These are phyloP conservation scores for Tripidium arundinaceum DNA, from an alignment of 202 grass and related monocot genomes.

Conservation along the genomic window DNA sequence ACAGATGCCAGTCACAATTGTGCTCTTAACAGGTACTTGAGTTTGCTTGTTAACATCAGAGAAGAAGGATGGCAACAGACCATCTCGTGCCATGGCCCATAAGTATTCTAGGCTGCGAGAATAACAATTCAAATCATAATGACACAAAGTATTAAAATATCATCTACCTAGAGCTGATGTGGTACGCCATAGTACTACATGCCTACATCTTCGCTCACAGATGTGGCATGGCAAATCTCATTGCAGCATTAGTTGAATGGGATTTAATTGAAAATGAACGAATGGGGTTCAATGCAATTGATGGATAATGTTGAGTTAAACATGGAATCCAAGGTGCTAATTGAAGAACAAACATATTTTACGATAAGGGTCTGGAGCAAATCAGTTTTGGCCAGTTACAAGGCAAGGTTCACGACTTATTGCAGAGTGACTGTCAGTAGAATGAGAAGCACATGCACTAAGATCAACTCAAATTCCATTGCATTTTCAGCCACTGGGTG, in stretches of 20 bases:
- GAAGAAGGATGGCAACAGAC: conserved; percentile 87
- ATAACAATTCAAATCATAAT: conserved; percentile 5
- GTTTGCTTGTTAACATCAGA: conserved; percentile 72
- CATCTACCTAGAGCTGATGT: neutral
- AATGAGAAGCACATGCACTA: neutral
- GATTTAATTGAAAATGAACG: neutral
- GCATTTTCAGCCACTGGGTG: neutral
- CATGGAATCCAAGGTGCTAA: neutral
- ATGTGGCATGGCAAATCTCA: neutral
- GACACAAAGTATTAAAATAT: neutral
- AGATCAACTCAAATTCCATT: neutral
- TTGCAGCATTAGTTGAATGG: neutral
- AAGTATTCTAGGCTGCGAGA: conserved; percentile 88
- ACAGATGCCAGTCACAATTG: conserved; percentile 70
- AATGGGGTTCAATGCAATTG: neutral
- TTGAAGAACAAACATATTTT: neutral
- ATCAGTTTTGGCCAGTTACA: neutral
- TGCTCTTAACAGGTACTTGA: conserved; percentile 97
- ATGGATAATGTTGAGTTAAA: neutral
- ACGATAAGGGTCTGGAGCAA: neutral
- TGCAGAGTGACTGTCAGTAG: neutral
- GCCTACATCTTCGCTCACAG: neutral
- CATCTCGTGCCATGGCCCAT: conserved; percentile 99
- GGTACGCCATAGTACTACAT: neutral
- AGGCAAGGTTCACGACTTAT: neutral